Conservation (phyloP, 768 basidiomycete species). For the Solioccasus polychromus region DNA sequence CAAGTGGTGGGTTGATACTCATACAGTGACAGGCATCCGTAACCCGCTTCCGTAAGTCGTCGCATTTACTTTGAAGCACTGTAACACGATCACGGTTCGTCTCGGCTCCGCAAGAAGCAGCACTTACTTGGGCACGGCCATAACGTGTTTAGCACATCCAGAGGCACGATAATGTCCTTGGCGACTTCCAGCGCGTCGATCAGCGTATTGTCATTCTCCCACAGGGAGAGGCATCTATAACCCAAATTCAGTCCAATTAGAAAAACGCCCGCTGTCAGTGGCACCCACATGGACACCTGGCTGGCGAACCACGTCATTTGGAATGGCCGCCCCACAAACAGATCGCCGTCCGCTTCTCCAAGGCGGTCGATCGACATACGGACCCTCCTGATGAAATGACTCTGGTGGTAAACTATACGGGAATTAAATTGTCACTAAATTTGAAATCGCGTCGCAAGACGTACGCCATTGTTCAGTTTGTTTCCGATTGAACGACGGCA, state of each 20-base stretch:
- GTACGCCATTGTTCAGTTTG: constrained; percentile 79
- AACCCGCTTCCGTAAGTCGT: constrained; percentile 47
- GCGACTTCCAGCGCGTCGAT: constrained; percentile 61
- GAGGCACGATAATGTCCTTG: constrained; percentile 57
- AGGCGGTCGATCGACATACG: constrained; percentile 52
- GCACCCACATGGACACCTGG: constrained; percentile 58
- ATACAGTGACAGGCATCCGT: constrained; percentile 45
- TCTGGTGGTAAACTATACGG: constrained; percentile 61
- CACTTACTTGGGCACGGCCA: constrained; percentile 60
- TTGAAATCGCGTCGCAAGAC: constrained; percentile 28
- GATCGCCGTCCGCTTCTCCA: constrained; percentile 47
- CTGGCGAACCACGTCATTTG: constrained; percentile 70
- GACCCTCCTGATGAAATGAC: constrained; percentile 60
- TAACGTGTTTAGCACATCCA: constrained; percentile 65
- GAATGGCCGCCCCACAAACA: constrained; percentile 66
- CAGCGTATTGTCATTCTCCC: constrained; percentile 59
- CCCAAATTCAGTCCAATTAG: background rate
- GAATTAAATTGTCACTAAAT: constrained; percentile 2
- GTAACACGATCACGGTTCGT: constrained; percentile 5
- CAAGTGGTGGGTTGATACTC: constrained; percentile 41
- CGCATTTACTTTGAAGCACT: constrained; percentile 50
- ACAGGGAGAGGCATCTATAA: constrained; percentile 59
- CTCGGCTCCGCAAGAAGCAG: constrained; percentile 12
- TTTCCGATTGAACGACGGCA: constrained; percentile 62
- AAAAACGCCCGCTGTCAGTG: background rate